Conservation (phyloP, 306 rosid species). For the Dryas octopetala region DNA sequence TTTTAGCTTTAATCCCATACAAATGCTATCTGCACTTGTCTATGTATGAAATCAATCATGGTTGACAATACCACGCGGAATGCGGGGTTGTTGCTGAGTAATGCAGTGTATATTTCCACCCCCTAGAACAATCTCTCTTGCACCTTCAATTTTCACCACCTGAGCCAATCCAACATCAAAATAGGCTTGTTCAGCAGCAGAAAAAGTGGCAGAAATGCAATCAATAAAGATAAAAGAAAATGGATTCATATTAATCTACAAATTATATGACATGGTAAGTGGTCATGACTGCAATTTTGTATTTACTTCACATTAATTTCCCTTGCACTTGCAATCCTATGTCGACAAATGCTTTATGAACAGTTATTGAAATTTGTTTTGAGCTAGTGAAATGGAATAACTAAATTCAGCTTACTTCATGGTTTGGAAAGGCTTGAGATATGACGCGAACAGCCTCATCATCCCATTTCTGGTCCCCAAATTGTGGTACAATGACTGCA, state of each 20-base stretch:
- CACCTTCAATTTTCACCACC: constrained; percentile 85
- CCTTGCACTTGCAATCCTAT: no score
- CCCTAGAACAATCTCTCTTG: constrained; percentile 83
- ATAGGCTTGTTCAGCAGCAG: background rate
- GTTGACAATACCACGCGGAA: background rate
- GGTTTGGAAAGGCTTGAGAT: constrained; percentile 63
- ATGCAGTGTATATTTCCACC: constrained; percentile 98
- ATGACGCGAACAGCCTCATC: constrained; percentile 73
- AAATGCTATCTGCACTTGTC: background rate
- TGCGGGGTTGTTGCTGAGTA: constrained; percentile 85
- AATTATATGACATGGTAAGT: background rate
- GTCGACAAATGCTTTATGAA: no score
- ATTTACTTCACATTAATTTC: no score
- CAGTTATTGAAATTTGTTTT: no score
- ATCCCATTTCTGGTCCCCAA: constrained; percentile 88
- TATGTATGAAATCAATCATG: background rate
- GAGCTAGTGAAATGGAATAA: background rate
- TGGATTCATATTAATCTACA: background rate
- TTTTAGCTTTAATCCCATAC: background rate
- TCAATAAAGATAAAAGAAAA: background rate
- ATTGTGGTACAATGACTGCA: constrained; percentile 74
- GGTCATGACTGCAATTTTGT: no score
- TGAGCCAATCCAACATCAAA: constrained; percentile 28
- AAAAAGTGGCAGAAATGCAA: background rate
- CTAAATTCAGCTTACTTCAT: constrained; percentile 53